Evolutionary conservation across 768 basidiomycete species (phyloP).

Genomic region (Paxillus ammoniavirescens): DNA sequence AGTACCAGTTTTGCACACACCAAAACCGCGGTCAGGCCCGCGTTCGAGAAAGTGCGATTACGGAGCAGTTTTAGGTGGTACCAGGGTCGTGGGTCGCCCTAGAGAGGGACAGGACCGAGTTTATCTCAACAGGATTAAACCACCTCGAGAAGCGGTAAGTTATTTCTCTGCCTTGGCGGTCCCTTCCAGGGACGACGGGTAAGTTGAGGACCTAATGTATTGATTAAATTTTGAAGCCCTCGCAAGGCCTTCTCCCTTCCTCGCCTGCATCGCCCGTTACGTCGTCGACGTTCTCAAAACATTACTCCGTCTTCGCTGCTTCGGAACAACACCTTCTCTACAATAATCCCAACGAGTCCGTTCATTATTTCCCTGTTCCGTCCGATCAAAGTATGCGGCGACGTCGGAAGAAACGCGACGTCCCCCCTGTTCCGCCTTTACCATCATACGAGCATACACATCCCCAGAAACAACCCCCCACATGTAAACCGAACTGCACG

Average conservation of each 20-base stretch:
- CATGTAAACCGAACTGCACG: constrained; percentile 14
- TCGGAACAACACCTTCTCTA: constrained; percentile 14
- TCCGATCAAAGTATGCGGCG: constrained; percentile 1
- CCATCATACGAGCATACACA: not conserved
- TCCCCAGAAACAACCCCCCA: constrained; percentile 4
- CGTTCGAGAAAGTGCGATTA: constrained; percentile 17
- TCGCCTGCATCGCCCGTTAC: constrained; percentile 11
- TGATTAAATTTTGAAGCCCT: constrained; percentile 2
- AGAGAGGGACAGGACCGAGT: constrained; percentile 10
- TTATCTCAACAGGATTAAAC: not conserved
- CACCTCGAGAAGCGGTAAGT: constrained; percentile 1
- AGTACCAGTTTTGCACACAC: not conserved
- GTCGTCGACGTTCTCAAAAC: constrained; percentile 7
- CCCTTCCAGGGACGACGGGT: not conserved
- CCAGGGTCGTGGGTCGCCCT: constrained; percentile 3
- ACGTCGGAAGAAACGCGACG: constrained; percentile 14
- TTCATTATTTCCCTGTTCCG: constrained; percentile 12
- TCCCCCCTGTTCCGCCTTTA: constrained; percentile 1
- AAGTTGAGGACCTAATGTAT: not conserved
- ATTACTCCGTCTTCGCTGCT: constrained; percentile 6
- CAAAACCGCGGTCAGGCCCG: constrained; percentile 2
- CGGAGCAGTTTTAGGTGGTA: not conserved
- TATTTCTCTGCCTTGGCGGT: not conserved
- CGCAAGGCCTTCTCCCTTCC: constrained; percentile 2
- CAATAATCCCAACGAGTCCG: constrained; percentile 17